Evolutionary conservation across 257 asterid genomes (phyloP), one percentile per base, ranked within the genome.

Genomic region (Forsythia viridissima): DNA sequence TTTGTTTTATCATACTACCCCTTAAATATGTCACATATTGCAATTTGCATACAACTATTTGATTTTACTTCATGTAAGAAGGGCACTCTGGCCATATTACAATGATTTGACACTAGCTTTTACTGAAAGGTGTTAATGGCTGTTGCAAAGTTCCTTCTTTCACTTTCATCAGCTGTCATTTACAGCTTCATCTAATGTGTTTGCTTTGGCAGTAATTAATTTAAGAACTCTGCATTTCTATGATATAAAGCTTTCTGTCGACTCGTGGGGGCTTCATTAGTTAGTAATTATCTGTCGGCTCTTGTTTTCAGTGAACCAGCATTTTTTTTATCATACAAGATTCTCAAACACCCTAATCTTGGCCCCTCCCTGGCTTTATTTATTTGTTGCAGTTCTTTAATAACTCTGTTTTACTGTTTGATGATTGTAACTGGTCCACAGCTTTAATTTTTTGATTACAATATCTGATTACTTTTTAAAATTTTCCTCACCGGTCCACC

Each of bases 261-360:
- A 68, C 86, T 85, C 82, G 80, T 79, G 86, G 89, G 90, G 90
- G 75, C 80, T 82, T 81, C 80, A 55, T 81, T 90, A 83, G 92
- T 89, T 83, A 70, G 87, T 83, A 69, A 80, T 78, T 85, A 77
- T 77, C 74, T 84, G 92, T 83, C 84, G 82, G 86, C 85, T 88
- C 82, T 86, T 81, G 63, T 84, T 84, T 84, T 82, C 83, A 74
- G 80, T 76, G 61, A 86, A 84, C 73, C 71, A 76, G 87, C 87
- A 74, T 77, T 86, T 76, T 86, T 86, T 88, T 91, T 90, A 82
- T 88, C 91, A 83, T 90, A 86, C 92, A 89, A 88, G 92, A 88
- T 80, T 87, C 91, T 86, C 43, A 84, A 89, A 86, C 80, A 44
- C 84, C 81, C 86, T 82, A 68, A 79, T 70, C 77, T 77, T 68